phyloP scores from a whole-genome alignment of 805 yeast species.

The Isabelozyma heimii region DNA sequence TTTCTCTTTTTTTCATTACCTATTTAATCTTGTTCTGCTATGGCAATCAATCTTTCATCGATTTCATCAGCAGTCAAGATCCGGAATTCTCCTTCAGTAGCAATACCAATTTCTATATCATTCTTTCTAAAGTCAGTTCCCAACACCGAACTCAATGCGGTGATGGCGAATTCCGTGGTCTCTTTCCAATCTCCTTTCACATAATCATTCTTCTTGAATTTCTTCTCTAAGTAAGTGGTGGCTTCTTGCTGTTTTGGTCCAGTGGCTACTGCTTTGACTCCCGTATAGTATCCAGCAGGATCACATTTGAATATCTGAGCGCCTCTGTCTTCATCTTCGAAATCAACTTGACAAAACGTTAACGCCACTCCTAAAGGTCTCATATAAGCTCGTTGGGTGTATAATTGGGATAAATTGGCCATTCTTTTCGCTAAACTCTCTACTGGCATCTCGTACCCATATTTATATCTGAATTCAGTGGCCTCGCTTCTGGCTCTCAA shows the following conservation, averaged over 20 bases:
- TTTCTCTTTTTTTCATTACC: background rate
- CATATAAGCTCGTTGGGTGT: slow-evolving; percentile 98
- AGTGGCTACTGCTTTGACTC: slow-evolving; percentile 87
- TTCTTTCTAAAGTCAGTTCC: slow-evolving; percentile 93
- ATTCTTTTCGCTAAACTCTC: slow-evolving; percentile 89
- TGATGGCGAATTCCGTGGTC: slow-evolving; percentile 86
- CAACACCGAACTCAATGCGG: slow-evolving; percentile 78
- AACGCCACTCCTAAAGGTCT: slow-evolving; percentile 95
- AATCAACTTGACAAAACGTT: slow-evolving; percentile 72
- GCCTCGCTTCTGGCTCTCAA: slow-evolving; percentile 92
- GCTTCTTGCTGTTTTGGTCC: slow-evolving; percentile 99
- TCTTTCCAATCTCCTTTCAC: slow-evolving; percentile 83
- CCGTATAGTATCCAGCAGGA: slow-evolving; percentile 95
- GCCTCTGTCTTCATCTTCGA: slow-evolving; percentile 79
- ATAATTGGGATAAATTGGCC: slow-evolving; percentile 93
- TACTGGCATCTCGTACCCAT: slow-evolving; percentile 96
- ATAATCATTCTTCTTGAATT: slow-evolving; percentile 65
- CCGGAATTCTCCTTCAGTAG: slow-evolving; percentile 69
- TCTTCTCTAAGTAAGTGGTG: slow-evolving; percentile 83
- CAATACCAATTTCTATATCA: slow-evolving; percentile 92
- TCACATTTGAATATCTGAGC: slow-evolving; percentile 91
- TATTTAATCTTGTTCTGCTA: slow-evolving; percentile 88
- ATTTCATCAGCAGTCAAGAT: slow-evolving; percentile 80
- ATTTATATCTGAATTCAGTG: slow-evolving; percentile 88
- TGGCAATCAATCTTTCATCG: slow-evolving; percentile 88